phyloP scores from a whole-genome alignment of 225 moss, liverwort and hornwort species.

The Thuidium tamariscinum region DNA sequence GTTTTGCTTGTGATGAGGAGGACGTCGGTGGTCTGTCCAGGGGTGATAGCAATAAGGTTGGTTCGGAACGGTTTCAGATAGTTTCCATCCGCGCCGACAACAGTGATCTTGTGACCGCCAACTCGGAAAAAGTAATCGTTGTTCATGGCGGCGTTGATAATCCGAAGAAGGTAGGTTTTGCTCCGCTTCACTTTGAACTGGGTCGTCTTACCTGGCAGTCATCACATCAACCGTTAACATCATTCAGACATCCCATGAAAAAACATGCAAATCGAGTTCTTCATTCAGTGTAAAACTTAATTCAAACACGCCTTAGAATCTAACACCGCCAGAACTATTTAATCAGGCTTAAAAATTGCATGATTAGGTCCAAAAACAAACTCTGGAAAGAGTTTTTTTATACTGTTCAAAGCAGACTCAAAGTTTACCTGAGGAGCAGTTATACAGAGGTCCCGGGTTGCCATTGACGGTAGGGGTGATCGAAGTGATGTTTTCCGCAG shows the following conservation, averaged over 20 bases:
- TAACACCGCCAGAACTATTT: too few relatives aligned
- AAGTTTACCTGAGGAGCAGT: constrained; percentile 4
- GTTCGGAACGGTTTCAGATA: constrained; percentile 42
- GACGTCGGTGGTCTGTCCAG: constrained; percentile 51
- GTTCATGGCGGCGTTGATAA: constrained; percentile 30
- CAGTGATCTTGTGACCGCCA: constrained; percentile 30
- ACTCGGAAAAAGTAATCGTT: constrained; percentile 27
- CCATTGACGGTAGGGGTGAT: constrained; percentile 33
- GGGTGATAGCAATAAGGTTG: constrained; percentile 5
- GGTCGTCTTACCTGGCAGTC: neutral
- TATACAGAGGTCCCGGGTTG: constrained; percentile 6
- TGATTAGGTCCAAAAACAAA: neutral
- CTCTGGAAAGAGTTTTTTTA: neutral
- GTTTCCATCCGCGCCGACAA: constrained; percentile 46
- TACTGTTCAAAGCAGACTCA: neutral
- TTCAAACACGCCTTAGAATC: neutral
- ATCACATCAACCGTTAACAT: neutral
- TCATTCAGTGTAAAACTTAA: too few relatives aligned
- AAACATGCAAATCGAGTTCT: neutral
- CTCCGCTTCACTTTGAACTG: neutral
- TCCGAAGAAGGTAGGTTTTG: constrained; percentile 26
- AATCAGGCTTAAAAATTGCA: neutral
- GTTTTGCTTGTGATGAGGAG: constrained; percentile 24
- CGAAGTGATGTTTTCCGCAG: neutral
- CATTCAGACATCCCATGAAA: neutral